Conservation (phyloP, 2,329 filamentous ascomycete genomes). For the Penicillium frequentans region DNA sequence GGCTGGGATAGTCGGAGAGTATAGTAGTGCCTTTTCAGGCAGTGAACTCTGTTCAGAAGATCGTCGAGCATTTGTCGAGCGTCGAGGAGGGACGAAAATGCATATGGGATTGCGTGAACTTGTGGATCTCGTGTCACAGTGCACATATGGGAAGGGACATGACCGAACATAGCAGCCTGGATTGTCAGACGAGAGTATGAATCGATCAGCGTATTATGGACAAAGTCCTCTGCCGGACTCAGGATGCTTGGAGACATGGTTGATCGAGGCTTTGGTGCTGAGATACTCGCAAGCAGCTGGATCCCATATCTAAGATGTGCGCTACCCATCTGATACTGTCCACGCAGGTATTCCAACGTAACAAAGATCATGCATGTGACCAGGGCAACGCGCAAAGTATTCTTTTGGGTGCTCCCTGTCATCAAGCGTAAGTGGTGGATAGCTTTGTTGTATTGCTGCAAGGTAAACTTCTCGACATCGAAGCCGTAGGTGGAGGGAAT, state of each 20-base stretch:
- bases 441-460: slow-evolving; percentile 43
- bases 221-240: slow-evolving; percentile 14
- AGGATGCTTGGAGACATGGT: slow-evolving; percentile 13
- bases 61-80: slow-evolving; percentile 23
- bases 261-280: neutral
- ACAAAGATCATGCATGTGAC: slow-evolving; percentile 46
- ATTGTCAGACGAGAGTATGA: slow-evolving; percentile 28
- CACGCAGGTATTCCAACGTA: slow-evolving; percentile 42
- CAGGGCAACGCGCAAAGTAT: slow-evolving; percentile 38
- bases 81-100: slow-evolving; percentile 14
- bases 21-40: slow-evolving; percentile 11
- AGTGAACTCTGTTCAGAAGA: slow-evolving; percentile 18
- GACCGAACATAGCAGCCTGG: slow-evolving; percentile 30
- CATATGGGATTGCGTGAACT: slow-evolving; percentile 7
- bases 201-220: slow-evolving; percentile 22
- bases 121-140: slow-evolving; percentile 10
- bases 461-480: slow-evolving; percentile 31
- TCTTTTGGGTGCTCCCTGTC: slow-evolving; percentile 20
- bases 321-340: slow-evolving; percentile 25
- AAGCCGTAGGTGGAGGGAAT: slow-evolving; percentile 13
- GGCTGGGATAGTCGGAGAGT: neutral
- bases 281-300: slow-evolving; percentile 25
- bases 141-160: slow-evolving; percentile 16
- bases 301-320: slow-evolving; percentile 35
- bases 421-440: slow-evolving; percentile 37